Evolutionary conservation across 129 eudicot genomes (phyloP).

Genomic region (Helichrysum umbraculigerum): DNA sequence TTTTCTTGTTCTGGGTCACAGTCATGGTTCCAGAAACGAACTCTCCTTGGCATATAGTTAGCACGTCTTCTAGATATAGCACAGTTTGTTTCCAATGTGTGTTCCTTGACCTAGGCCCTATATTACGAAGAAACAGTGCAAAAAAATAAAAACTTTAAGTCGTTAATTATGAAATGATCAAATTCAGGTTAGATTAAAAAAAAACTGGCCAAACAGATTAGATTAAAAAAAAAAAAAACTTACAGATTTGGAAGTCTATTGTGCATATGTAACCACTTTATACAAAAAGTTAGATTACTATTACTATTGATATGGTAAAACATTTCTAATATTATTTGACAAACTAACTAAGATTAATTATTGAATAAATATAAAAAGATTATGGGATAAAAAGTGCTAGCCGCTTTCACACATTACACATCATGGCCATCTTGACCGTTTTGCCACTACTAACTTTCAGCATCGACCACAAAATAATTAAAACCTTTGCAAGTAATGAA

Average conservation of each 20-base stretch:
- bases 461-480: neutral
- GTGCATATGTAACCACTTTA: neutral
- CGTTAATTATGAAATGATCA: neutral
- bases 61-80: conserved; percentile 84
- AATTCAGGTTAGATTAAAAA: neutral
- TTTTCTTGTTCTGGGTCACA: conserved; percentile 86
- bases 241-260: too few species aligned
- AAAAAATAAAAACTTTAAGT: neutral
- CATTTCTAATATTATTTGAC: neutral
- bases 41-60: conserved; percentile 89
- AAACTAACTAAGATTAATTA: too few species aligned
- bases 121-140: neutral
- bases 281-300: neutral
- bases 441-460: neutral
- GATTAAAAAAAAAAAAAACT: too few species aligned
- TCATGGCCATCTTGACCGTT: neutral
- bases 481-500: neutral
- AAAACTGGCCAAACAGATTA: neutral
- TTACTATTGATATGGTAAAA: neutral
- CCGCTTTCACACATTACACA: neutral
- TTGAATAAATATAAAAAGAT: too few species aligned
- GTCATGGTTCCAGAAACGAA: conserved; percentile 66
- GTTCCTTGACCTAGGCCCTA: conserved; percentile 85
- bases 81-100: conserved; percentile 99
- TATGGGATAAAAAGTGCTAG: neutral